Percentiles rank a stretch among this genome's conserved stretches.
Evolutionary conservation across 2,329 filamentous ascomycete species (phyloP).

Genomic region (Penicillium concentricum): DNA sequence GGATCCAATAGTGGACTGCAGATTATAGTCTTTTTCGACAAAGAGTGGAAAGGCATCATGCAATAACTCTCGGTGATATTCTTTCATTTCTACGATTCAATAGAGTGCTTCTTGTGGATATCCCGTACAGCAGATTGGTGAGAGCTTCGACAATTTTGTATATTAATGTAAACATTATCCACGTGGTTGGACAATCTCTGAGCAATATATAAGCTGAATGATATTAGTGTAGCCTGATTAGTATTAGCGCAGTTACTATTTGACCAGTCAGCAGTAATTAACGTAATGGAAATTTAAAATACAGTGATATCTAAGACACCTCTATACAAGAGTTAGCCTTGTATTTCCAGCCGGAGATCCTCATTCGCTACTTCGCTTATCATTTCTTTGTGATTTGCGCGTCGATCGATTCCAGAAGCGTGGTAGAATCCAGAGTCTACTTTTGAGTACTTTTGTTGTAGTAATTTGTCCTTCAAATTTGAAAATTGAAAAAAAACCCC

Average conservation of each 20-base stretch:
- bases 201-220: neutral
- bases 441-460: neutral
- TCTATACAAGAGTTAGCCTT: neutral
- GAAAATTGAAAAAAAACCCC: neutral
- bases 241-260: neutral
- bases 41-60: neutral
- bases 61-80: neutral
- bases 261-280: neutral
- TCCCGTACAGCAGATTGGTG: neutral
- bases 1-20: neutral
- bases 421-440: neutral
- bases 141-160: neutral
- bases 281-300: neutral
- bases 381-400: slow-evolving; percentile 4
- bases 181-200: neutral
- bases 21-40: neutral
- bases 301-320: neutral
- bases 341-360: neutral
- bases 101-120: neutral
- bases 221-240: neutral
- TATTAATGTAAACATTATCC: neutral
- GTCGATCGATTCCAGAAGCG: slow-evolving; percentile 12
- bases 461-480: neutral
- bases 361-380: slow-evolving; percentile 19
- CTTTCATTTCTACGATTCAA: neutral